Conservation (phyloP, 371 early-diverging fungal genomes). For the Nematocida sp. region DNA sequence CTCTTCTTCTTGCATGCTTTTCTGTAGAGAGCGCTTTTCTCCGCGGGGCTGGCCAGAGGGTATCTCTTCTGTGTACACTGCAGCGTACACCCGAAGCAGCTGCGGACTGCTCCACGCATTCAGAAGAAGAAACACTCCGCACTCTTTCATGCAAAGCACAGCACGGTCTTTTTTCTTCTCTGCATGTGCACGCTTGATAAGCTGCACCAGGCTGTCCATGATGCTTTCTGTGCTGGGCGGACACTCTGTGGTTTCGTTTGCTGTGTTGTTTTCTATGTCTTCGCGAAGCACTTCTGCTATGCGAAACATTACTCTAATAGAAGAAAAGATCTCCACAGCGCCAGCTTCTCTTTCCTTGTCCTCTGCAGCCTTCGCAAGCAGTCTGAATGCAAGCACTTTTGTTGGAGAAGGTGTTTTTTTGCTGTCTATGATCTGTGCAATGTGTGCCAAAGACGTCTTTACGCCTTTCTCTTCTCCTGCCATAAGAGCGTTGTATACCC, state of each 20-base stretch:
- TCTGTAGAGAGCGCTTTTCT: too few species aligned
- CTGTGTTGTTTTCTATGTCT: not conserved
- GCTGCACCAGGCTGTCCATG: not conserved
- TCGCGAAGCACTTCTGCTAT: not conserved
- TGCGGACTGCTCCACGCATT: constrained; percentile 2
- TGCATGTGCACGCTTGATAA: not conserved
- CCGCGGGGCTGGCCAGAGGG: not conserved
- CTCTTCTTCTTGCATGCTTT: not conserved
- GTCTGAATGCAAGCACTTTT: constrained; percentile 18
- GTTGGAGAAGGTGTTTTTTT: not conserved
- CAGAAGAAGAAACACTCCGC: constrained; percentile 10
- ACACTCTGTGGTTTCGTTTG: not conserved
- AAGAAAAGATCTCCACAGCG: not conserved
- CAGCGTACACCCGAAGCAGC: constrained; percentile 12
- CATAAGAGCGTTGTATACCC: not conserved
- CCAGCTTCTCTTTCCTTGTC: not conserved
- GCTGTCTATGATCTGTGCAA: constrained; percentile 3
- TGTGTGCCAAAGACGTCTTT: not conserved
- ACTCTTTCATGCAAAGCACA: not conserved
- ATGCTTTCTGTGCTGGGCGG: not conserved
- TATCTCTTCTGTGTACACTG: not conserved
- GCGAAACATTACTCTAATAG: constrained; percentile 3
- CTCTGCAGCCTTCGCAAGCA: not conserved
- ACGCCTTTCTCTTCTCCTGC: not conserved
- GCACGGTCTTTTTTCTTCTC: not conserved